Evolutionary conservation across 306 rosid genomes (phyloP).

Genomic region (Glycine soja): DNA sequence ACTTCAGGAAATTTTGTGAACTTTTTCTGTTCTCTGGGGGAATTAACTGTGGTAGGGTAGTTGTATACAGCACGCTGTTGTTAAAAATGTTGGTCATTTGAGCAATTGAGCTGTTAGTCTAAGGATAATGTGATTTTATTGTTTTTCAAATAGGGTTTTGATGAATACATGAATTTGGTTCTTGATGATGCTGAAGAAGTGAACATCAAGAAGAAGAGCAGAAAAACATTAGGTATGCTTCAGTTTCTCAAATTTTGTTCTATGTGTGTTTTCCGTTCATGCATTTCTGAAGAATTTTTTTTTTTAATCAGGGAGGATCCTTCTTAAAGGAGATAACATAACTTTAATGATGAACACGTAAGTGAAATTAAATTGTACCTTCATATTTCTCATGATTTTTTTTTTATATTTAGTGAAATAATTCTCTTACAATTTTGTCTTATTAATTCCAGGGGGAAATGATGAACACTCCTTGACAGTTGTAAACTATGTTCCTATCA

Average conservation of each 20-base stretch:
- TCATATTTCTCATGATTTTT: constrained; percentile 51
- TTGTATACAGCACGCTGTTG: no score
- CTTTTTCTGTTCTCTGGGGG: neutral
- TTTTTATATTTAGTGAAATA: neutral
- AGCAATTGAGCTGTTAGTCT: neutral
- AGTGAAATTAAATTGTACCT: constrained; percentile 46
- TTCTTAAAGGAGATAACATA: constrained; percentile 90
- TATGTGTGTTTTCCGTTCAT: constrained; percentile 10
- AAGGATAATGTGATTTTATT: constrained; percentile 7
- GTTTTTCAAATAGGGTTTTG: constrained; percentile 58
- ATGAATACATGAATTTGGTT: constrained; percentile 50
- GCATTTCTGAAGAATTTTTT: constrained; percentile 39
- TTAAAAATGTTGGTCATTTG: no score
- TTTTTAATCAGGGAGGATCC: constrained; percentile 71
- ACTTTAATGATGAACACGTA: constrained; percentile 91
- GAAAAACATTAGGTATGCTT: constrained; percentile 66
- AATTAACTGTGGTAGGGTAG: neutral
- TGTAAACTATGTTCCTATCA: constrained; percentile 25
- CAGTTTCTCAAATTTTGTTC: neutral
- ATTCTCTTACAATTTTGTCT: neutral
- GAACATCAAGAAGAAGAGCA: constrained; percentile 77
- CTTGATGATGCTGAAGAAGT: constrained; percentile 67
- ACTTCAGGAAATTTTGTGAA: no score
- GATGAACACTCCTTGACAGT: constrained; percentile 39
- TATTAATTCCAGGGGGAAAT: constrained; percentile 68